phyloP scores from a whole-genome alignment of 164 flowering plant species.

The Berberis vulgaris region DNA sequence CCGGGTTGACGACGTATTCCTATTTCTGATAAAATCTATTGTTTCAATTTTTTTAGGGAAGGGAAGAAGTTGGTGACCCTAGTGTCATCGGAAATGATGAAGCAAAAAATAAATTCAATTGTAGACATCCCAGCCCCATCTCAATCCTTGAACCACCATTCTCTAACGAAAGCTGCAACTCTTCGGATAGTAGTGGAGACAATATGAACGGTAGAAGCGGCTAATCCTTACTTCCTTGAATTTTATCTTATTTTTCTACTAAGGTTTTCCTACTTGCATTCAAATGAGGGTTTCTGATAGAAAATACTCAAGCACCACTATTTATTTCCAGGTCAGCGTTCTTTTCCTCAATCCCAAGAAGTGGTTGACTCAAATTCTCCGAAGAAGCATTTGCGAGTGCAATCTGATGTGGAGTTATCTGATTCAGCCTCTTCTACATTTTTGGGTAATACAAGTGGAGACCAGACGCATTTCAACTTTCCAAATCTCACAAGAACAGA shows the following conservation, averaged over 20 bases:
- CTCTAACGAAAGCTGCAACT: slow-evolving; percentile 62
- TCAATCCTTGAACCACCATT: slow-evolving; percentile 67
- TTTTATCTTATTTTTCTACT: not conserved
- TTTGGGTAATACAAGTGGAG: slow-evolving; percentile 11
- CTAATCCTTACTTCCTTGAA: not conserved
- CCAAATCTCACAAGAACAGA: slow-evolving; percentile 11
- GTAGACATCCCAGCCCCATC: slow-evolving; percentile 64
- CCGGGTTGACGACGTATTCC: not conserved
- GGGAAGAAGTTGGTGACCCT: slow-evolving; percentile 16
- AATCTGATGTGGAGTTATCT: slow-evolving; percentile 52
- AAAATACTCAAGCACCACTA: not conserved
- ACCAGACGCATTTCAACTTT: slow-evolving; percentile 5
- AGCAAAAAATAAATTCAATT: slow-evolving; percentile 26
- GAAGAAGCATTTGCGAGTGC: slow-evolving; percentile 21
- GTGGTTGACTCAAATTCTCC: slow-evolving; percentile 18
- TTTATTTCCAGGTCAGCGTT: slow-evolving; percentile 41
- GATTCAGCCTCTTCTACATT: slow-evolving; percentile 80
- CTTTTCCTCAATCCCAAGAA: slow-evolving; percentile 40
- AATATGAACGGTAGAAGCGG: slow-evolving; percentile 31
- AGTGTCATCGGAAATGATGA: slow-evolving; percentile 18
- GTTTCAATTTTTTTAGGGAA: slow-evolving; percentile 26
- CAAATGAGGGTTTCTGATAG: not conserved
- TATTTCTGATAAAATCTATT: not conserved
- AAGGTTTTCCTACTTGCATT: not conserved
- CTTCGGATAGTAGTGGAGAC: slow-evolving; percentile 50